Evolutionary conservation across 106 monocot genomes (phyloP).

Genomic region (Platanthera zijinensis): DNA sequence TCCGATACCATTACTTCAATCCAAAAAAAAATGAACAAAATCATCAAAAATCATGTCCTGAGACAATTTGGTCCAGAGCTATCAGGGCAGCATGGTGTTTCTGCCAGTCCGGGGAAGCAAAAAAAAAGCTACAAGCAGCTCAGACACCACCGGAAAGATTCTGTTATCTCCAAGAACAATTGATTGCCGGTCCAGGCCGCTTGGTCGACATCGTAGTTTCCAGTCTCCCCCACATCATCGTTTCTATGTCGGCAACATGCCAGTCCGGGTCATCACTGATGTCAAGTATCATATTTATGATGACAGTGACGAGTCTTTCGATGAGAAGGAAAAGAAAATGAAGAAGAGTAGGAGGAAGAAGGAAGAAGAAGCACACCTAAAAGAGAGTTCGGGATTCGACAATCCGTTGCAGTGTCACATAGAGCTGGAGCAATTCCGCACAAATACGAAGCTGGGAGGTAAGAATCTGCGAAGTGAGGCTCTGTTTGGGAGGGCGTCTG

Average conservation of each 20-base stretch:
- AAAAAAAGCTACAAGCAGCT: constrained; percentile 44
- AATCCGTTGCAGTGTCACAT: too few species aligned
- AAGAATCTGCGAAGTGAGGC: too few species aligned
- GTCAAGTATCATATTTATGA: constrained; percentile 87
- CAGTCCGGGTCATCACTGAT: constrained; percentile 57
- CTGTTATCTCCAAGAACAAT: constrained; percentile 86
- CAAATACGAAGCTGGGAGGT: too few species aligned
- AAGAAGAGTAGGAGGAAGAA: too few species aligned
- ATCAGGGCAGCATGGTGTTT: constrained; percentile 88
- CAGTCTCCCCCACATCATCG: constrained; percentile 82
- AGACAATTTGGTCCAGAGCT: constrained; percentile 86
- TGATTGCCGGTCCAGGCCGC: constrained; percentile 72
- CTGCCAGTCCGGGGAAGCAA: constrained; percentile 78
- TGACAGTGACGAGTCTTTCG: constrained; percentile 60
- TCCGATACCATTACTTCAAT: neutral
- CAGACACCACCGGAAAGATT: constrained; percentile 73
- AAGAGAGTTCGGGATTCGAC: too few species aligned
- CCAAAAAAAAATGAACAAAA: neutral
- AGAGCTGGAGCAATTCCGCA: too few species aligned
- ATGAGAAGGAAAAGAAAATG: constrained; percentile 2
- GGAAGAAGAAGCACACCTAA: too few species aligned
- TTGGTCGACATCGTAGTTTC: constrained; percentile 72
- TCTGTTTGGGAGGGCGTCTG: too few species aligned
- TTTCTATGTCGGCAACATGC: constrained; percentile 65
- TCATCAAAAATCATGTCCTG: constrained; percentile 25